These are phyloP conservation scores for Schoenoplectus triqueter DNA, from an alignment of 202 grass and related monocot species.

Conservation along the genomic window DNA sequence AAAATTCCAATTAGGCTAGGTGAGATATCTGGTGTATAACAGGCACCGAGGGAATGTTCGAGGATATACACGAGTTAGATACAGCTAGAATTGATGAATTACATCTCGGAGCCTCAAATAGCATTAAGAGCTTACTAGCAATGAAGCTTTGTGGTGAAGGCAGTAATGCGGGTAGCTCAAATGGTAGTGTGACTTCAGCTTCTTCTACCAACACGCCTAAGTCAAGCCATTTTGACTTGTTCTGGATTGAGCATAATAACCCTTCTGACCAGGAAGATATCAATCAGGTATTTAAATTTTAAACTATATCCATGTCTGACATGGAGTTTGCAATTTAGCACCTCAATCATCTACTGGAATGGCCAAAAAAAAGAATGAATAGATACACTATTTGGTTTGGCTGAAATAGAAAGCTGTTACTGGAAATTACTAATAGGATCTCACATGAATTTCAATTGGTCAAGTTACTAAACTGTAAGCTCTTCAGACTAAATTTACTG, in stretches of 20 bases:
- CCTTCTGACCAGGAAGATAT: conserved; percentile 42
- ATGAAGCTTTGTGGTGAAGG: conserved; percentile 35
- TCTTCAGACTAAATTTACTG: not conserved
- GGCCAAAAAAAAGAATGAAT: not conserved
- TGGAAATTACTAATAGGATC: not conserved
- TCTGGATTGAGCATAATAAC: conserved; percentile 45
- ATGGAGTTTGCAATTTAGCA: not conserved
- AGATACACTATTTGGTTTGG: not conserved
- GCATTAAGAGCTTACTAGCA: conserved; percentile 38
- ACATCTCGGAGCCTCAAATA: conserved; percentile 19
- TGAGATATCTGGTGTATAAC: conserved; percentile 21
- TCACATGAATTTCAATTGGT: not conserved
- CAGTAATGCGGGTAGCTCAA: not conserved
- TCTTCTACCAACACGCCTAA: conserved; percentile 46
- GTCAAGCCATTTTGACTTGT: conserved; percentile 41
- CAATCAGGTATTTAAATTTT: conserved; percentile 39
- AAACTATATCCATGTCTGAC: not conserved
- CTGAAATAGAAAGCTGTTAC: no score
- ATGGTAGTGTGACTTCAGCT: conserved; percentile 33
- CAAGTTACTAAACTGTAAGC: not conserved
- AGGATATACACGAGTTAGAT: conserved; percentile 49
- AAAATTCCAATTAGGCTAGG: conserved; percentile 11
- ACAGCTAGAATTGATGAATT: conserved; percentile 43
- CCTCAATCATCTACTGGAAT: not conserved
- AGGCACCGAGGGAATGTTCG: conserved; percentile 48